Evolutionary conservation across 1,284 basidiomycete genomes (phyloP).

Genomic region (Violaceomyces palustris): DNA sequence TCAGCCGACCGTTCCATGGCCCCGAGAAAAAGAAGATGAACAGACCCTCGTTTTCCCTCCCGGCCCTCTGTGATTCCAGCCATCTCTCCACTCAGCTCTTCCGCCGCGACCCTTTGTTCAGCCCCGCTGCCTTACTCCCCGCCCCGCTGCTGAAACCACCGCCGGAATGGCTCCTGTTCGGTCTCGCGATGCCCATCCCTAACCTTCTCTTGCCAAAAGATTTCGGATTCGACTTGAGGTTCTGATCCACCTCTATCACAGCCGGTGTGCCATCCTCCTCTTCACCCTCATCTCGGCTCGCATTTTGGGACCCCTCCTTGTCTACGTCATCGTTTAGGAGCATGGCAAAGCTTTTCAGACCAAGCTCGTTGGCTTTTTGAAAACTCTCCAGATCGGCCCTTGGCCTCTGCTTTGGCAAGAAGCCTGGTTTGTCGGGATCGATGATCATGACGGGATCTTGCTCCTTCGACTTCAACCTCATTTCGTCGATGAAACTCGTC

Average conservation of each 20-base stretch:
- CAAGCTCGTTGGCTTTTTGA: conserved; percentile 17
- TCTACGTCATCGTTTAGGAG: conserved; percentile 6
- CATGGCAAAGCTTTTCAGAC: conserved; percentile 11
- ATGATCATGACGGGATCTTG: conserved; percentile 17
- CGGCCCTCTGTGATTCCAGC: too few relatives aligned
- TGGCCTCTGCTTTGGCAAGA: conserved; percentile 4
- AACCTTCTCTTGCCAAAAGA: not conserved
- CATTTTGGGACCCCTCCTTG: not conserved
- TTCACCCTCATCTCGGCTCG: not conserved
- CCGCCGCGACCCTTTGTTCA: too few relatives aligned
- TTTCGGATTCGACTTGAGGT: not conserved
- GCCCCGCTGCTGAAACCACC: too few relatives aligned
- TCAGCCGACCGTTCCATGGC: too few relatives aligned
- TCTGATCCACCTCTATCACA: not conserved
- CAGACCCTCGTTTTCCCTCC: too few relatives aligned
- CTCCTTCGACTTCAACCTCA: conserved; percentile 15
- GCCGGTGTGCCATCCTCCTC: not conserved
- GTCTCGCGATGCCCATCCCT: not conserved
- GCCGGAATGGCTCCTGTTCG: too few relatives aligned
- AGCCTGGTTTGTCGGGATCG: conserved; percentile 8
- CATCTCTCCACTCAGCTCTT: too few relatives aligned
- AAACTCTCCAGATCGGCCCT: conserved; percentile 30
- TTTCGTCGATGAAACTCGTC: conserved; percentile 20
- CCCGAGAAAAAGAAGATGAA: too few relatives aligned
- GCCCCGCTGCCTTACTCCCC: too few relatives aligned